Evolutionary conservation across 768 basidiomycete genomes (phyloP), one percentile per base, ranked within the genome.

Genomic region (Lyophyllum shimeji): DNA sequence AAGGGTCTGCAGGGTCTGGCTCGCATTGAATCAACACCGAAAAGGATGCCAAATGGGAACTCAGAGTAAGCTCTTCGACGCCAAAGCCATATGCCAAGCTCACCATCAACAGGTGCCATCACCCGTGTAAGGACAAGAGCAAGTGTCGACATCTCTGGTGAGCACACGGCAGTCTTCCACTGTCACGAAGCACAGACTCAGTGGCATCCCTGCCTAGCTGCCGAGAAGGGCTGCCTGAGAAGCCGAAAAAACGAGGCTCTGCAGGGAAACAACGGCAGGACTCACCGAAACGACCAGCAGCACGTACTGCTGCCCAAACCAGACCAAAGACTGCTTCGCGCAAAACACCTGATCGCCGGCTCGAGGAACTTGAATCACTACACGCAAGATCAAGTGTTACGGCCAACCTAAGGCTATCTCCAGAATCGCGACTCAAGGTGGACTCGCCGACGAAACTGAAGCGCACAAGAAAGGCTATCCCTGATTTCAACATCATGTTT

Each of bases 121-220:
- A 94, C 61, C 50, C 78, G 20, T 94, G 92, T 77, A 90, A 87
- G 66, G 84, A 91, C 63, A 93, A 92, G 69, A 71, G 74, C 3
- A 77, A 74, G 42, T 94, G 92, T 65, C 81, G 86, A 23, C 92
- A 94, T 73, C 66, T 85, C 33, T 93, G 92, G 92, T 90, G 60
- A 59, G 75, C 57, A 27, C 49, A 25, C 0, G 12, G 0, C 7
- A 25, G 18, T 34, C 21, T 24, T 18, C n/a, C 31, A 8, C 23
- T 46, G 34, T 24, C 21, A 24, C 52, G 65, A 18, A 50, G 40
- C 50, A 46, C 24, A 40, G n/a, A 42, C 33, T 7, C 8, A 18
- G 37, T 46, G 5, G n/a, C 27, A 31, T 6, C n/a, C 23, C 17
- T 17, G 13, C 31, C 27, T 60, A 94, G 91, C 65, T 93, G 91